Conservation (phyloP, 2,329 filamentous ascomycete genomes). For the Pseudocercospora musae region DNA sequence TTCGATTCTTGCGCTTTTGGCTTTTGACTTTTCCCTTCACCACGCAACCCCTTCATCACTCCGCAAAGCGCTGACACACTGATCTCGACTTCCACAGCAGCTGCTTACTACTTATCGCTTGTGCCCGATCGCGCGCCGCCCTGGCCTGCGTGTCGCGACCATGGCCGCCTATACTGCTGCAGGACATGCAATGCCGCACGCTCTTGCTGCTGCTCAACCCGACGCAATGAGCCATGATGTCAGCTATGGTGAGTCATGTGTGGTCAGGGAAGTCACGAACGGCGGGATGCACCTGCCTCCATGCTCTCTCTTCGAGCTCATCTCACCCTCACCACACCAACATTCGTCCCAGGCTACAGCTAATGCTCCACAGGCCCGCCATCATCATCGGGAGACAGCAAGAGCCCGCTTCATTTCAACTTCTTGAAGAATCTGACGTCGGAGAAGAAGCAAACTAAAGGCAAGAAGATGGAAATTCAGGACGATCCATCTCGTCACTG, state of each 20-base stretch:
- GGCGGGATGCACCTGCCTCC: no score
- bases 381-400: constrained; percentile 18
- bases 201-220: constrained; percentile 7
- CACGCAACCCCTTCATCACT: no score
- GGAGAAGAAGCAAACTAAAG: constrained; percentile 75
- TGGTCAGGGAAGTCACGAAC: background rate
- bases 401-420: constrained; percentile 30
- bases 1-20: background rate
- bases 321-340: background rate
- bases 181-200: constrained; percentile 15
- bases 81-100: background rate
- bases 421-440: constrained; percentile 61
- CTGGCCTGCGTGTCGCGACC: background rate
- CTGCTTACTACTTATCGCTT: no score
- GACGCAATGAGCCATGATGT: constrained; percentile 14
- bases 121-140: background rate
- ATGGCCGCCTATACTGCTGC: constrained; percentile 20
- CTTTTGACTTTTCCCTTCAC: background rate
- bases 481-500: background rate
- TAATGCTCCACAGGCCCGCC: constrained; percentile 6
- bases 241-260: constrained; percentile 17
- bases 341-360: background rate
- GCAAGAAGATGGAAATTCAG: constrained; percentile 44
- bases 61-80: background rate
- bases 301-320: no score